Percentiles rank a stretch among this genome's conserved stretches.
Evolutionary conservation across 805 yeast species (phyloP).

Genomic region (Metschnikowia orientalis): DNA sequence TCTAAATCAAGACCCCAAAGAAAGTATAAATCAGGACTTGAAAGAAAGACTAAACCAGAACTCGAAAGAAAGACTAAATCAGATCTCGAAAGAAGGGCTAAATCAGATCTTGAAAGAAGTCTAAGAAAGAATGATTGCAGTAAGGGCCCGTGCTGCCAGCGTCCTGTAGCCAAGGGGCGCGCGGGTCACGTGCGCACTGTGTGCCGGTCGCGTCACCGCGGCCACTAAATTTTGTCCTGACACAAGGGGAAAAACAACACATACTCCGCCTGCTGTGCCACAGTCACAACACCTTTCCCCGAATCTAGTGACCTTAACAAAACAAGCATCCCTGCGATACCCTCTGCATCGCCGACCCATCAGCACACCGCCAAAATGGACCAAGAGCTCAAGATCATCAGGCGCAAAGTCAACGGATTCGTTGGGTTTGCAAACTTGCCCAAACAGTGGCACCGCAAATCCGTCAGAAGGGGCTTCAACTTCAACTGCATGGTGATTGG

Average conservation of each 20-base stretch:
- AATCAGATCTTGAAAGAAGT: no score
- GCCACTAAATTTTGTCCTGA: conserved; percentile 11
- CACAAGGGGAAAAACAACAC: conserved; percentile 9
- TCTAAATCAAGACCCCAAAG: no score
- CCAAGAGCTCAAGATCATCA: conserved; percentile 57
- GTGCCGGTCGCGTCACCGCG: conserved; percentile 5
- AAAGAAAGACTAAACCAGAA: no score
- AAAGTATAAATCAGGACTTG: no score
- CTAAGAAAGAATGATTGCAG: no score
- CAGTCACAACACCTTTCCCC: conserved; percentile 2
- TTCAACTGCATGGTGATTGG: conserved; percentile 89
- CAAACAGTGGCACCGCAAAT: conserved; percentile 96
- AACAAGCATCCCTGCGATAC: not conserved
- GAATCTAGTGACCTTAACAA: not conserved
- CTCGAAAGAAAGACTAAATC: no score
- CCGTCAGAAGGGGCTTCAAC: conserved; percentile 63
- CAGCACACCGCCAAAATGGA: conserved; percentile 17
- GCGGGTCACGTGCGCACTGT: conserved; percentile 3
- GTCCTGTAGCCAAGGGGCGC: not conserved
- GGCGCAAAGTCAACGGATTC: conserved; percentile 82
- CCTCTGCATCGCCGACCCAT: not conserved
- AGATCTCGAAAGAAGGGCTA: no score
- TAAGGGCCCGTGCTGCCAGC: not conserved
- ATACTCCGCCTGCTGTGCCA: conserved; percentile 2
- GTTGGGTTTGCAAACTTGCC: conserved; percentile 98